Conservation (phyloP, 805 yeast genomes). For the Candida adriatica region DNA sequence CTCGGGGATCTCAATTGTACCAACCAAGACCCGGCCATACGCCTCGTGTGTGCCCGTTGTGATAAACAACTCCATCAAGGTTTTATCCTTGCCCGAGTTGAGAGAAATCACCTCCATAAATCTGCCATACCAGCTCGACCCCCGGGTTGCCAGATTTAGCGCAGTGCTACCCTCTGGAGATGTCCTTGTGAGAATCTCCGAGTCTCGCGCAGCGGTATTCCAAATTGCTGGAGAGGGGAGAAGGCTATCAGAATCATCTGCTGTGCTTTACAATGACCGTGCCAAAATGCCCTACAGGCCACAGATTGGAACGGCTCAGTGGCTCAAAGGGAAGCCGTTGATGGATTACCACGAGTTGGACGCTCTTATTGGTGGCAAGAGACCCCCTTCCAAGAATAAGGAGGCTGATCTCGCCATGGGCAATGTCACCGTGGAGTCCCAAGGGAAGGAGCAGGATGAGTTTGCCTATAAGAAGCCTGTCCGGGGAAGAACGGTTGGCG, state of each 20-base stretch:
- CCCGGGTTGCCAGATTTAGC: conserved; percentile 35
- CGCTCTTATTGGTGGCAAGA: conserved; percentile 62
- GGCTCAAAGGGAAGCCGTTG: conserved; percentile 75
- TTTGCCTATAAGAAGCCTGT: conserved; percentile 42
- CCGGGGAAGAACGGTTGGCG: conserved; percentile 29
- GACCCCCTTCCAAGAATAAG: conserved; percentile 51
- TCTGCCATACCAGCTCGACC: conserved; percentile 36
- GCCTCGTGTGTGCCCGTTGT: conserved; percentile 44
- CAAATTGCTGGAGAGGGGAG: conserved; percentile 6
- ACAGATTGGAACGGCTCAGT: conserved; percentile 65
- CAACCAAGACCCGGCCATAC: conserved; percentile 21
- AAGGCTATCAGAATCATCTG: conserved; percentile 1
- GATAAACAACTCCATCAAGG: conserved; percentile 39
- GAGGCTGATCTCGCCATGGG: conserved; percentile 55
- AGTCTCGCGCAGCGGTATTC: conserved; percentile 46
- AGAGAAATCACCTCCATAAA: conserved; percentile 46
- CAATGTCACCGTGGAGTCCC: conserved; percentile 21
- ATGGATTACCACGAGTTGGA: conserved; percentile 61
- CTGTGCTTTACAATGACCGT: conserved; percentile 59
- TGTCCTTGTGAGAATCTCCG: conserved; percentile 46
- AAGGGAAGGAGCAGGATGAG: conserved; percentile 19
- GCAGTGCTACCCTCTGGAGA: conserved; percentile 49
- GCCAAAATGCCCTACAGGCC: conserved; percentile 75
- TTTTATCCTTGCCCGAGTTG: conserved; percentile 52
- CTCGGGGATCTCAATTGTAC: conserved; percentile 45